Percentiles rank a stretch among this genome's conserved stretches.
Evolutionary conservation across 2,329 filamentous ascomycete species (phyloP).

Genomic region (Fusarium dlaminii): DNA sequence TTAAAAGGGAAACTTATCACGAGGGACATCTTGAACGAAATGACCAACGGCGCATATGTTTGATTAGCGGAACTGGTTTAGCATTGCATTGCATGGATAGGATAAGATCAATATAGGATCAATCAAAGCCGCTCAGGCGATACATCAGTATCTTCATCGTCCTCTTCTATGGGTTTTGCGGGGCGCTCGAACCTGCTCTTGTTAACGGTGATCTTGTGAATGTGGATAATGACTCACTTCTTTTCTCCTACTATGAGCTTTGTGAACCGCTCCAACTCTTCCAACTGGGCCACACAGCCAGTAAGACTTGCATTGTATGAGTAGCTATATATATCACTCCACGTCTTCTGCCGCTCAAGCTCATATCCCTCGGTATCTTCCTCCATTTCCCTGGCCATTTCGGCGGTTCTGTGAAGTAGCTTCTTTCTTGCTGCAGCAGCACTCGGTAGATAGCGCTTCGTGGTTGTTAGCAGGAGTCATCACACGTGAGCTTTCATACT

Average conservation of each 20-base stretch:
- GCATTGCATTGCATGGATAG: constrained; percentile 25
- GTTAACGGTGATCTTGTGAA: neutral
- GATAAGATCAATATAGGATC: constrained; percentile 11
- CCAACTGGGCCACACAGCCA: constrained; percentile 63
- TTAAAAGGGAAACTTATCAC: constrained; percentile 74
- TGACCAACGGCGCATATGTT: constrained; percentile 58
- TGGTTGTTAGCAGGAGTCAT: neutral
- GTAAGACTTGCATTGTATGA: constrained; percentile 64
- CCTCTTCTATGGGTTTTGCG: constrained; percentile 38
- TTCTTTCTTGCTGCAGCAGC: constrained; percentile 63
- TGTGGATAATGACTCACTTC: constrained; percentile 45
- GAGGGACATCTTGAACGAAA: constrained; percentile 81
- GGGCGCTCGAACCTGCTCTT: constrained; percentile 47
- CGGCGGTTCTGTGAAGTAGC: constrained; percentile 60
- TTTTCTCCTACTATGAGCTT: constrained; percentile 68
- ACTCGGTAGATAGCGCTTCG: constrained; percentile 63
- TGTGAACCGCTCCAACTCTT: constrained; percentile 64
- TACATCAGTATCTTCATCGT: constrained; percentile 32
- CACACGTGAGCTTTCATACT: constrained; percentile 17
- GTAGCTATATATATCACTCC: constrained; percentile 67
- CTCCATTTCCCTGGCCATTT: constrained; percentile 54
- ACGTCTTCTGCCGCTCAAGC: constrained; percentile 54
- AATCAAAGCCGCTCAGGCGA: constrained; percentile 25
- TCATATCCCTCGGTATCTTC: constrained; percentile 31
- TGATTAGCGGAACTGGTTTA: constrained; percentile 21